Evolutionary conservation across 108 stramenopile genomes (phyloP).

Genomic region (Nannochloropsis granulata): DNA sequence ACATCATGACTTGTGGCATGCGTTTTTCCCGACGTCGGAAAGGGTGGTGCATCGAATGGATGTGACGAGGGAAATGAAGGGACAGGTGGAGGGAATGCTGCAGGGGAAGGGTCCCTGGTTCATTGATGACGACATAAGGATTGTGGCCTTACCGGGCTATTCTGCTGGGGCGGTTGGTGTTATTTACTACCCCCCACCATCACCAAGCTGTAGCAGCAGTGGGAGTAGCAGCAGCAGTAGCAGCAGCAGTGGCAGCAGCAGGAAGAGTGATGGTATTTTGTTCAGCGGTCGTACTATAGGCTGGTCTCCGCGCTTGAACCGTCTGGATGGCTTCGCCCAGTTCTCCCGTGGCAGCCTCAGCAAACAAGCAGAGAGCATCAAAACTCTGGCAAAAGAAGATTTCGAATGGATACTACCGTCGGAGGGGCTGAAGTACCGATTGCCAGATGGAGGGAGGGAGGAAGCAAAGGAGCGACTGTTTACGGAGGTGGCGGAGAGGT

Average conservation of each 20-base stretch:
- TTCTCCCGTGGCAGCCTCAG: background rate
- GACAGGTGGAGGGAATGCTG: background rate
- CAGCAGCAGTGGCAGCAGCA: background rate
- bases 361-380: background rate
- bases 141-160: background rate
- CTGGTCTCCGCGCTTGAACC: background rate
- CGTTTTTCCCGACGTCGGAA: background rate
- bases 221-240: background rate
- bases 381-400: background rate
- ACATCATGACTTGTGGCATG: background rate
- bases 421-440: background rate
- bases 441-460: background rate
- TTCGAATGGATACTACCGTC: background rate
- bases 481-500: background rate
- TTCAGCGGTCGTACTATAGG: background rate
- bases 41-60: background rate
- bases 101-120: background rate
- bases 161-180: background rate
- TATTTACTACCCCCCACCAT: background rate
- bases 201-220: background rate
- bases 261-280: background rate
- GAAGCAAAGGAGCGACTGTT: background rate
- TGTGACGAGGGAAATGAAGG: background rate
- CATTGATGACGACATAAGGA: background rate
- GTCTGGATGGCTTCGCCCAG: background rate